Evolutionary conservation across 805 yeast genomes (phyloP), one percentile per base, ranked within the genome.

Genomic region (Teunomyces gatunensis): DNA sequence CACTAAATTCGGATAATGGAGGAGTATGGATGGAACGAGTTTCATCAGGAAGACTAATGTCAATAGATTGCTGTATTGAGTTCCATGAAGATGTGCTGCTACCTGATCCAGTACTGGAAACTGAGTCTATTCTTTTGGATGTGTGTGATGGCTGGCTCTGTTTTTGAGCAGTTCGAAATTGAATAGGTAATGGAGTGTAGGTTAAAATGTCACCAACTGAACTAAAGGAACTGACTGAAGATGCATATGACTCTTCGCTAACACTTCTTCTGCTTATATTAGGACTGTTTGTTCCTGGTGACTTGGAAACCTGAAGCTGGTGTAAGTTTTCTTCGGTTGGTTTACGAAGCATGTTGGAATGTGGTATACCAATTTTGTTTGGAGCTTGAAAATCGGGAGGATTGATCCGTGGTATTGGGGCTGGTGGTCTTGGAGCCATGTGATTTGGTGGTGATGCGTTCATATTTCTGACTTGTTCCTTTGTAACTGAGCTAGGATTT

Each of bases 141-240:
- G 21, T 15, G 45, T 42, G 29, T 10, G 35, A 11, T 28, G 42
- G 20, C 25, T 12, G 17, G 42, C 27, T 25, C 7, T 39, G 21
- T 17, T 18, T 15, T 5, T 41, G 36, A 18, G 29, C 15, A 3
- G 35, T 20, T n/a, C 35, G 37, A 44, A 20, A 46, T 21, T 33
- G 33, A 10, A 40, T 25, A 2, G 50, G 47, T 3, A 44, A 15
- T 4, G 36, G 48, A 7, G 52, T 46, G 23, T 57, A 53, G 39
- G 57, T 60, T 50, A 62, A 49, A 18, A 63, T 52, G 37, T 68
- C 74, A 1, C 69, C 71, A 13, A 64, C 54, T 1, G 73, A 62
- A 48, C 71, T 67, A 47, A 68, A 65, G 0, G 71, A 63, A 48
- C 73, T 67, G 10, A 69, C 65, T 0, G 74, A 66, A 4, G 74